These are phyloP conservation scores for Sporormia fimetaria DNA, from an alignment of 495 filamentous ascomycete species.

Conservation along the genomic window DNA sequence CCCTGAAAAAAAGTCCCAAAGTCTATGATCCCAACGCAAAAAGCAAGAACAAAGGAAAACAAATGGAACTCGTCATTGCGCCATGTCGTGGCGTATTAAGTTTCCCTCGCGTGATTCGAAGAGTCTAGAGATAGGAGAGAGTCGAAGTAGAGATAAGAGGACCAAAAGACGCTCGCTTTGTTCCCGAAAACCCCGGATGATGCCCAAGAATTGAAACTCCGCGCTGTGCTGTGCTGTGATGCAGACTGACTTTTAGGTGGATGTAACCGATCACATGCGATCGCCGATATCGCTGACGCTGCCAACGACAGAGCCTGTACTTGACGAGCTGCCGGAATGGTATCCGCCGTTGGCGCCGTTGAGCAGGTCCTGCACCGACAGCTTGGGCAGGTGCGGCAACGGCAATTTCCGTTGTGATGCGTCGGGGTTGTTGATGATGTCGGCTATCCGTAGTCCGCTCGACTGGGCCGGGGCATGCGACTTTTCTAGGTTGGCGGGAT, in stretches of 20 bases:
- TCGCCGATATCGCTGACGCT: constrained; percentile 26
- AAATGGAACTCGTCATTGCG: constrained; percentile 20
- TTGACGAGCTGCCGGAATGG: constrained; percentile 43
- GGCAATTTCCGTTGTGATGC: constrained; percentile 89
- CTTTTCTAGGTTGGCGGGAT: constrained; percentile 53
- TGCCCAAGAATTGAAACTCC: constrained; percentile 19
- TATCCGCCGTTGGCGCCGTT: constrained; percentile 50
- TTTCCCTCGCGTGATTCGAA: constrained; percentile 4
- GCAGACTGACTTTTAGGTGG: too few relatives aligned
- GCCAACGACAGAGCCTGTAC: constrained; percentile 37
- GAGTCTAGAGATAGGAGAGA: too few relatives aligned
- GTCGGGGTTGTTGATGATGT: constrained; percentile 83
- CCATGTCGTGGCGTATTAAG: constrained; percentile 4
- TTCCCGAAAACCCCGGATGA: constrained; percentile 15
- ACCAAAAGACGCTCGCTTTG: constrained; percentile 18
- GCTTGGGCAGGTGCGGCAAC: constrained; percentile 76
- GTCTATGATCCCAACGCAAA: too few relatives aligned
- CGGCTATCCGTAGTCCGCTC: constrained; percentile 68
- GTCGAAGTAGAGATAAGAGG: not conserved
- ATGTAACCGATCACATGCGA: constrained; percentile 14
- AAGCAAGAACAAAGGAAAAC: not conserved
- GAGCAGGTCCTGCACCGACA: constrained; percentile 79
- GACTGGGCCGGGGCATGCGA: constrained; percentile 48
- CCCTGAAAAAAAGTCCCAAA: too few relatives aligned
- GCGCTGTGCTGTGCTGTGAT: constrained; percentile 2